A percentile compares a stretch with the other conserved stretches of the same genome.
These are phyloP conservation scores for Ophioceras dolichostomum DNA, from an alignment of 2,329 filamentous ascomycete species.

Conservation along the genomic window DNA sequence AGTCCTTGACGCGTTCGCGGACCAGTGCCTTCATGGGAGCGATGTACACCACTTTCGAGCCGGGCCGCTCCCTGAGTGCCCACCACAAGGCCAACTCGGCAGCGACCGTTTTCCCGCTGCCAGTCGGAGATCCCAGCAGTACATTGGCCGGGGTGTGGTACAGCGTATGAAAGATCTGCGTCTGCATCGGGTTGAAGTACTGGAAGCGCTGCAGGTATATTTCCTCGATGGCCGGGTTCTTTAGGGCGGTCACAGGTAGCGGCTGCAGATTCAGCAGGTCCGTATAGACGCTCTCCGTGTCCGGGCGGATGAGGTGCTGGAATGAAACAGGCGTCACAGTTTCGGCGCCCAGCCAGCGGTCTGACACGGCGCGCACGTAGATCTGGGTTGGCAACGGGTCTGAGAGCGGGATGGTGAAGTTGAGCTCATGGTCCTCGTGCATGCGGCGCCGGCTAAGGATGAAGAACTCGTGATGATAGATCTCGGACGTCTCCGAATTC, in stretches of 20 bases:
- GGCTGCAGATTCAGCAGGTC: conserved; percentile 88
- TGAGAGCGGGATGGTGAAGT: conserved; percentile 90
- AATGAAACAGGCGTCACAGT: conserved; percentile 93
- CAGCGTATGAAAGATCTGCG: conserved; percentile 92
- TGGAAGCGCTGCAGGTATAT: conserved; percentile 83
- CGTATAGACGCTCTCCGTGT: conserved; percentile 95
- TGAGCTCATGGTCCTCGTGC: conserved; percentile 91
- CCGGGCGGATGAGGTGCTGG: conserved; percentile 91
- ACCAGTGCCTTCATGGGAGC: conserved; percentile 99
- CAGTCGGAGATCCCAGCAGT: conserved; percentile 86
- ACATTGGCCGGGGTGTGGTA: conserved; percentile 91
- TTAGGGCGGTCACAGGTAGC: conserved; percentile 71
- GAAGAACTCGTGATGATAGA: conserved; percentile 96
- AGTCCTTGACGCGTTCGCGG: conserved; percentile 90
- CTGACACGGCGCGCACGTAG: conserved; percentile 87
- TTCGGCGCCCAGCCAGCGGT: conserved; percentile 93
- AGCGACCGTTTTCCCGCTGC: conserved; percentile 94
- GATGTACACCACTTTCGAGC: conserved; percentile 97
- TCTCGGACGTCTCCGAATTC: conserved; percentile 93
- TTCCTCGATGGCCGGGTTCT: conserved; percentile 77
- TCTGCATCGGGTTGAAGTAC: conserved; percentile 99
- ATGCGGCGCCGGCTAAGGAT: conserved; percentile 83
- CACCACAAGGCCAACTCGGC: conserved; percentile 99
- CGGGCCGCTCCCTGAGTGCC: conserved; percentile 89
- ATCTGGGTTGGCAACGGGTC: conserved; percentile 93